Evolutionary conservation across 164 flowering plant genomes (phyloP).

Genomic region (Amborella trichopoda): DNA sequence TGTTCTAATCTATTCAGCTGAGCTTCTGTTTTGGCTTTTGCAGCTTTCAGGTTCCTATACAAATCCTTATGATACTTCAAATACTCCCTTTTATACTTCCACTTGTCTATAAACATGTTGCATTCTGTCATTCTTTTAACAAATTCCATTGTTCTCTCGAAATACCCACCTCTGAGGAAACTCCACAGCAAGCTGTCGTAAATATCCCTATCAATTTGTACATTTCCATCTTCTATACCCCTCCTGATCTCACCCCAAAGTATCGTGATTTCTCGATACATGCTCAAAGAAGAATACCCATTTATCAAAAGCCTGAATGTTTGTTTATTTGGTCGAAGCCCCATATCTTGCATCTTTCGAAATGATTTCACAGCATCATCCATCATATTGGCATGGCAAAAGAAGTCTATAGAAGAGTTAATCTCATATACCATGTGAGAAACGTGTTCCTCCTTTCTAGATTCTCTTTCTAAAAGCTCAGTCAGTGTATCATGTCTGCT

Average conservation of each 20-base stretch:
- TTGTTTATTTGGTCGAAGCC: constrained; percentile 44
- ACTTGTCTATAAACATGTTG: constrained; percentile 44
- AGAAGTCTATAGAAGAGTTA: constrained; percentile 69
- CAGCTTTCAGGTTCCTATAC: constrained; percentile 44
- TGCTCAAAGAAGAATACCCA: constrained; percentile 48
- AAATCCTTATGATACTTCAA: constrained; percentile 63
- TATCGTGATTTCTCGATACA: constrained; percentile 70
- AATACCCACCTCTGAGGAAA: constrained; percentile 80
- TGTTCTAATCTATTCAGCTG: constrained; percentile 56
- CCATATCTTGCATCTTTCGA: constrained; percentile 39
- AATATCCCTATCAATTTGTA: constrained; percentile 34
- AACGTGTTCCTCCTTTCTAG: constrained; percentile 13
- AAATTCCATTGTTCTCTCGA: constrained; percentile 81
- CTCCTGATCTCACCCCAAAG: constrained; percentile 87
- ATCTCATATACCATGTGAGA: constrained; percentile 28
- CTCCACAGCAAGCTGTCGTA: constrained; percentile 43
- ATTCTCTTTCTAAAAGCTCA: constrained; percentile 24
- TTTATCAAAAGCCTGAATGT: constrained; percentile 37
- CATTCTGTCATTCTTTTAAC: constrained; percentile 36
- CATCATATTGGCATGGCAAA: constrained; percentile 78
- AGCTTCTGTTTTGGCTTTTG: constrained; percentile 49
- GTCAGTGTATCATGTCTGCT: too few species aligned
- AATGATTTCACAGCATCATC: constrained; percentile 61
- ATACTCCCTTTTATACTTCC: constrained; percentile 57
- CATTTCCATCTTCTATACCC: constrained; percentile 24